phyloP scores from a whole-genome alignment of 1,284 basidiomycete genomes.

The Irpex rosettiformis region DNA sequence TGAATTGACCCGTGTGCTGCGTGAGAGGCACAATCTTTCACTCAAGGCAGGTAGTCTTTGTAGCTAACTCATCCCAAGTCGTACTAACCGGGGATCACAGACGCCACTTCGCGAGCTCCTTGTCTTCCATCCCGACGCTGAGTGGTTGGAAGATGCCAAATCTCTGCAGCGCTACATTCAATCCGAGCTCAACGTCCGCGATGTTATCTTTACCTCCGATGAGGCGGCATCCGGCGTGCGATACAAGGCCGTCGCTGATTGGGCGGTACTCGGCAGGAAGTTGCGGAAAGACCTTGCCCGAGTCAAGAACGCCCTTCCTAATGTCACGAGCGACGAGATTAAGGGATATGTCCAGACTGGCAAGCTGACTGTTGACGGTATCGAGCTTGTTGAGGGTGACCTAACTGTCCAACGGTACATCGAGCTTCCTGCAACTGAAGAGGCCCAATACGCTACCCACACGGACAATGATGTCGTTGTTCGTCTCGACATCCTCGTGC shows the following conservation, averaged over 20 bases:
- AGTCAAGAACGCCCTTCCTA: slow-evolving; percentile 87
- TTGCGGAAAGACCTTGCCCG: slow-evolving; percentile 90
- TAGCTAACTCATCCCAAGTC: background rate
- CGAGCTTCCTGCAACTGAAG: slow-evolving; percentile 62
- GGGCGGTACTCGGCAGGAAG: slow-evolving; percentile 92
- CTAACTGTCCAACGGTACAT: slow-evolving; percentile 90
- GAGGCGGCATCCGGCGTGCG: slow-evolving; percentile 85
- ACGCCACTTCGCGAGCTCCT: slow-evolving; percentile 92
- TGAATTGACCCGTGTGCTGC: slow-evolving; percentile 86
- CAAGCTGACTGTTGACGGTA: slow-evolving; percentile 85
- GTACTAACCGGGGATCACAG: slow-evolving; percentile 35
- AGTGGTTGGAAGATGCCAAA: slow-evolving; percentile 86
- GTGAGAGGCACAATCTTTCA: slow-evolving; percentile 87
- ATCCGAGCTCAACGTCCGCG: slow-evolving; percentile 95
- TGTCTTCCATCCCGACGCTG: slow-evolving; percentile 87
- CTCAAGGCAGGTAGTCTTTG: slow-evolving; percentile 65
- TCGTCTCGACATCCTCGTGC: slow-evolving; percentile 84
- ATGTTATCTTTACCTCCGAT: slow-evolving; percentile 86
- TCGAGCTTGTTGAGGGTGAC: slow-evolving; percentile 87
- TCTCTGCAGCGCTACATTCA: slow-evolving; percentile 88
- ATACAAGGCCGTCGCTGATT: slow-evolving; percentile 93
- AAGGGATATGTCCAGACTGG: slow-evolving; percentile 78
- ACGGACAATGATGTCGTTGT: slow-evolving; percentile 96
- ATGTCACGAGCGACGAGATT: slow-evolving; percentile 79
- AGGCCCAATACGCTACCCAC: slow-evolving; percentile 76